These are phyloP conservation scores for Sungouiella thailandica DNA, from an alignment of 805 yeast species.

Conservation along the genomic window DNA sequence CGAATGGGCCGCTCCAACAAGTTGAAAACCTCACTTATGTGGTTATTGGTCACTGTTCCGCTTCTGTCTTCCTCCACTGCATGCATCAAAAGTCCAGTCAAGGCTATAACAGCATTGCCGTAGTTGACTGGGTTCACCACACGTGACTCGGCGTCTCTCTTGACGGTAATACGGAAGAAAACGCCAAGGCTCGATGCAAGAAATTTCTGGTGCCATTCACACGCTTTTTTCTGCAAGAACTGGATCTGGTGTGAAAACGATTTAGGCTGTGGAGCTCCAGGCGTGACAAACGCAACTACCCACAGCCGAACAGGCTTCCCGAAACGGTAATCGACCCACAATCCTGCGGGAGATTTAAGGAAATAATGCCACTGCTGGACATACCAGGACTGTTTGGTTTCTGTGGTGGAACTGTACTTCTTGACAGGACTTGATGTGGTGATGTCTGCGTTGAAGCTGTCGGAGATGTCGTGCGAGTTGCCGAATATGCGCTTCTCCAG, in stretches of 20 bases:
- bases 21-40: conserved; percentile 54
- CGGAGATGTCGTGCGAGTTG: conserved; percentile 19
- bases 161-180: conserved; percentile 34
- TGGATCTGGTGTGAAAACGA: not conserved
- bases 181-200: conserved; percentile 30
- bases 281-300: conserved; percentile 1
- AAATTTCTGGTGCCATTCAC: conserved; percentile 16
- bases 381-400: not conserved
- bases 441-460: conserved; percentile 8
- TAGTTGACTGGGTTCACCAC: conserved; percentile 53
- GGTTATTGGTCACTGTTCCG: conserved; percentile 46
- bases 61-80: conserved; percentile 62
- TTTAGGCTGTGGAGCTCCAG: conserved; percentile 1
- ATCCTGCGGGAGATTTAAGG: no score
- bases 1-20: conserved; percentile 56
- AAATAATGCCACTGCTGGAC: no score
- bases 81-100: conserved; percentile 53
- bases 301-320: not conserved
- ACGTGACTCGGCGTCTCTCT: conserved; percentile 55
- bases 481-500: conserved; percentile 25
- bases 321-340: no score
- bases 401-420: conserved; percentile 1
- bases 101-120: conserved; percentile 60
- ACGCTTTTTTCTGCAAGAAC: not conserved
- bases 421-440: conserved; percentile 12